phyloP scores from a whole-genome alignment of 176 grass and related monocot species.

The Aegilops umbellulata region DNA sequence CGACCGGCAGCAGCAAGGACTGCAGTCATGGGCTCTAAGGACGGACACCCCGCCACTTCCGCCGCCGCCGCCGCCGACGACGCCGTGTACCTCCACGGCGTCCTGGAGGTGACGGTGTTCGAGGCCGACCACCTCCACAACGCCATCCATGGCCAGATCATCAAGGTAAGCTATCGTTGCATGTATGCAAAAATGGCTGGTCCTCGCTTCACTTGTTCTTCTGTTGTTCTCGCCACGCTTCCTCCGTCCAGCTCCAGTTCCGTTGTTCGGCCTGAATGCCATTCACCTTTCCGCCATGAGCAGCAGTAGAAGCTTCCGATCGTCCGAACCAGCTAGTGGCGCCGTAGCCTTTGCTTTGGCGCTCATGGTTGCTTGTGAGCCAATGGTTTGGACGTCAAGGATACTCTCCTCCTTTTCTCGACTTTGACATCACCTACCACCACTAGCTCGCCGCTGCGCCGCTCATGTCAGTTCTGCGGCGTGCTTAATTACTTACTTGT shows the following conservation, averaged over 20 bases:
- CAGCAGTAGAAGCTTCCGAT: neutral
- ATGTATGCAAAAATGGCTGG: neutral
- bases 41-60: neutral
- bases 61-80: neutral
- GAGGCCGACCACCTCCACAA: conserved; percentile 68
- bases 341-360: conserved; percentile 35
- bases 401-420: neutral
- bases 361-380: conserved; percentile 38
- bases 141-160: conserved; percentile 44
- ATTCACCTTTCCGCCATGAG: neutral
- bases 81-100: conserved; percentile 64
- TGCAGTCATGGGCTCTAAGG: conserved; percentile 23
- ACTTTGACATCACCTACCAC: conserved; percentile 28
- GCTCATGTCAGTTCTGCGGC: neutral
- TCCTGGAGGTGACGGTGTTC: conserved; percentile 68
- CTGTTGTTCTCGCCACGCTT: neutral
- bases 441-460: conserved; percentile 29
- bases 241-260: neutral
- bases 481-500: neutral
- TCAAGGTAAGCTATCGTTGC: conserved; percentile 28
- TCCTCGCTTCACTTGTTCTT: neutral
- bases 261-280: neutral
- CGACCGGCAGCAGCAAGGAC: conserved; percentile 9
- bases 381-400: conserved; percentile 35
- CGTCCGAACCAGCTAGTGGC: neutral